Base-by-base conservation (phyloP, 2,329 filamentous ascomycete genomes). In the Tricladium varicosporioides region DNA sequence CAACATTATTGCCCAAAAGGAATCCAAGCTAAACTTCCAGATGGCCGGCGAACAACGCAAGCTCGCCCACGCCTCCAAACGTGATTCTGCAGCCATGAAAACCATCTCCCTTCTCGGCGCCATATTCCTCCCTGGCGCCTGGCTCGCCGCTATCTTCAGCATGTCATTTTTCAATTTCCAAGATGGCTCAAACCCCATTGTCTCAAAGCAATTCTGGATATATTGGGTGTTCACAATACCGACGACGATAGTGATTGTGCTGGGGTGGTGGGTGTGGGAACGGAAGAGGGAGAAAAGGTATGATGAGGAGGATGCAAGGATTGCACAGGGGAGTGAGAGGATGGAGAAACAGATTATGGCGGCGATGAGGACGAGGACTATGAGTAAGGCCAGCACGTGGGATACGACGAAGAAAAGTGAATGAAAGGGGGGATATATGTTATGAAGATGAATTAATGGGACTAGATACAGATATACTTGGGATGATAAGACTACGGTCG, bases 161-260 rank as follows among this genome's bases (percentile, higher is more conserved):
- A 87, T 86, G 82, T 82, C 82, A 0, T 87, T 87, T 68, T 87
- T 87, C 73, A 79, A 86, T 70, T 86, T 85, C 63, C 78, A 78
- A 19, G 48, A 51, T 5, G 9, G 22, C 9, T 19, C 10, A 3
- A 5, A 40, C 1, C 48, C 56, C 9, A 48, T 50, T 15, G 58
- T 85, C 14, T 80, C 79, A 10, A 68, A 74, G 15, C 71, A 76
- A 50, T 74, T 87, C 22, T 87, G 84, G 83, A 77, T 87, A 53
- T 87, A 86, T 72, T 86, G 86, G 62, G 81, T 74, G 59, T 77
- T 86, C 53, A 83, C 82, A 2, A 69, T 86, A 10, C 84, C 84
- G 2, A 63, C 85, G 52, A 87, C 84, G 0, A 66, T 78, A 1
- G 27, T 75, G 50, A 81, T 86, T 60, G 79, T 87, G 19, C 71